These are phyloP conservation scores for Plasmodium falciparum DNA, from an alignment of 169 alveolate genomes.

Conservation along the genomic window DNA sequence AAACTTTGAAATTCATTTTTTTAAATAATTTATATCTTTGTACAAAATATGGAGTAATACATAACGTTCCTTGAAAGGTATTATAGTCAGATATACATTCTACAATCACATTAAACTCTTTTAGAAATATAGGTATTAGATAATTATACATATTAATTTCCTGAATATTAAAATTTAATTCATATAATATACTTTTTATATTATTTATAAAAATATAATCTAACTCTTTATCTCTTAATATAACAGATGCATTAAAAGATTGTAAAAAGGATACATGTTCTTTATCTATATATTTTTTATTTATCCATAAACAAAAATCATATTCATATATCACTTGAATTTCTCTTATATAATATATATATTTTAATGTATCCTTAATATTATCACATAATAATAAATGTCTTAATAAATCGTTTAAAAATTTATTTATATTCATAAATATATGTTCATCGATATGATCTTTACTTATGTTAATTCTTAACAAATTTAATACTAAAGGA, in stretches of 20 bases:
- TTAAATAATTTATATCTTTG: slow-evolving; percentile 73
- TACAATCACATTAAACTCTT: slow-evolving; percentile 46
- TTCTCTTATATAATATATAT: slow-evolving; percentile 40
- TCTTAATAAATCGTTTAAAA: slow-evolving; percentile 33
- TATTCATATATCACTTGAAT: slow-evolving; percentile 35
- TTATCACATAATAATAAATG: slow-evolving; percentile 9
- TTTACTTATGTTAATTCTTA: slow-evolving; percentile 32
- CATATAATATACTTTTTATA: slow-evolving; percentile 28
- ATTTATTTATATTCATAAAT: slow-evolving; percentile 7
- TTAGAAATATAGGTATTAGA: slow-evolving; percentile 54
- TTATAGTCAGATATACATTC: slow-evolving; percentile 62
- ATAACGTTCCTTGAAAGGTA: slow-evolving; percentile 39
- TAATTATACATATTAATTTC: slow-evolving; percentile 47
- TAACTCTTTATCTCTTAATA: slow-evolving; percentile 17
- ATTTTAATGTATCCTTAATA: slow-evolving; percentile 5
- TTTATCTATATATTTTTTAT: slow-evolving; percentile 30
- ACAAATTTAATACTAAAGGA: slow-evolving; percentile 30
- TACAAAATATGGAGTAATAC: slow-evolving; percentile 53
- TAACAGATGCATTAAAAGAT: slow-evolving; percentile 22
- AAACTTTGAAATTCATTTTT: slow-evolving; percentile 36
- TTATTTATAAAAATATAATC: slow-evolving; percentile 48
- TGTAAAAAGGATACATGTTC: slow-evolving; percentile 24
- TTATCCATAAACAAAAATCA: slow-evolving; percentile 54
- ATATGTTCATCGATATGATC: slow-evolving; percentile 23
- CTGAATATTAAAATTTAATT: slow-evolving; percentile 30